A percentile compares a stretch with the other conserved stretches of the same genome.
These are phyloP conservation scores for Bocquillonia castaneifolia DNA, from an alignment of 441 rosid species.

Conservation along the genomic window DNA sequence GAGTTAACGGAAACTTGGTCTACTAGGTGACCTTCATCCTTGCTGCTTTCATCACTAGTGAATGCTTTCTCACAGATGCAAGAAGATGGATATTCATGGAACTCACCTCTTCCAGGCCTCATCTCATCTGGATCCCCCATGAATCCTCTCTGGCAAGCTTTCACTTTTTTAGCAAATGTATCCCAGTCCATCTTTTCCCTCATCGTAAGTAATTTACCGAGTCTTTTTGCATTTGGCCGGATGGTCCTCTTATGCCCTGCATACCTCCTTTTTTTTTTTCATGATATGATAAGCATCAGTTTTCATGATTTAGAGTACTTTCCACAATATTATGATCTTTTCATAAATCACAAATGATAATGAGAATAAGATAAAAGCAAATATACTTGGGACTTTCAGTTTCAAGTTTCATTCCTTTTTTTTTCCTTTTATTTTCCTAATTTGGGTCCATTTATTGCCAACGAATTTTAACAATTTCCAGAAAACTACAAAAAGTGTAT, in stretches of 20 bases:
- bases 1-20: slow-evolving; percentile 13
- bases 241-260: slow-evolving; percentile 94
- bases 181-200: slow-evolving; percentile 74
- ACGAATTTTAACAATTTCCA: not conserved
- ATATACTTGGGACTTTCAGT: not conserved
- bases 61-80: slow-evolving; percentile 74
- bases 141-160: slow-evolving; percentile 81
- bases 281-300: slow-evolving; percentile 7
- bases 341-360: not conserved
- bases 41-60: slow-evolving; percentile 31
- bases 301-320: not conserved
- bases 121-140: slow-evolving; percentile 96
- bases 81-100: slow-evolving; percentile 78
- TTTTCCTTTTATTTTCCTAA: not conserved
- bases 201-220: slow-evolving; percentile 64
- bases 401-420: not conserved
- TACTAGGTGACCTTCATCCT: slow-evolving; percentile 15
- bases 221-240: slow-evolving; percentile 86
- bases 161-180: slow-evolving; percentile 70
- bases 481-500: not conserved
- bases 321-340: not conserved
- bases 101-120: slow-evolving; percentile 82
- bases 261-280: slow-evolving; percentile 69
- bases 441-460: not conserved
- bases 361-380: not conserved